Evolutionary conservation across 2,329 filamentous ascomycete species (phyloP).

Genomic region (Colletotrichum orchidophilum): DNA sequence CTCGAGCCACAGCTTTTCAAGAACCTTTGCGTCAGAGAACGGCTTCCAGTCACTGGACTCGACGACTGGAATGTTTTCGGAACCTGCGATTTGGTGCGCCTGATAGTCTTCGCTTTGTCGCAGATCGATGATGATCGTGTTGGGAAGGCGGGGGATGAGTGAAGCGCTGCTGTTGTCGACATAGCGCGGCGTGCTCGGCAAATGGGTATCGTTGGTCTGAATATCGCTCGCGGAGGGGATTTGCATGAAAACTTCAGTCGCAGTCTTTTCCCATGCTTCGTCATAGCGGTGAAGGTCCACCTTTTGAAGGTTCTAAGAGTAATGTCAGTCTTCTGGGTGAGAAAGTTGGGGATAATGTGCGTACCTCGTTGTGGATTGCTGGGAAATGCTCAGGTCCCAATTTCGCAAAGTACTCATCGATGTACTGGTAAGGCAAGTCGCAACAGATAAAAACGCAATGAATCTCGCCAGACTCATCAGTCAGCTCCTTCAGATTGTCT

Average conservation of each 20-base stretch:
- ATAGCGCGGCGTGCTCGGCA: slow-evolving; percentile 19
- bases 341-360: not conserved
- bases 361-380: slow-evolving; percentile 54
- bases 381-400: slow-evolving; percentile 58
- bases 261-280: slow-evolving; percentile 61
- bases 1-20: slow-evolving; percentile 57
- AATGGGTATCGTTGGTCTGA: not conserved
- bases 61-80: slow-evolving; percentile 55
- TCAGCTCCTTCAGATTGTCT: slow-evolving; percentile 53
- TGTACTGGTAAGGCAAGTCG: slow-evolving; percentile 71
- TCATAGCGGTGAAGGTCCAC: slow-evolving; percentile 66
- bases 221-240: not conserved
- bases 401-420: slow-evolving; percentile 68
- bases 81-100: slow-evolving; percentile 52
- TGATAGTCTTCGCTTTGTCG: slow-evolving; percentile 53
- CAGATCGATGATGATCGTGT: slow-evolving; percentile 54
- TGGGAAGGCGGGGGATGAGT: slow-evolving; percentile 32
- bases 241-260: slow-evolving; percentile 46
- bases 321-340: not conserved
- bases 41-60: slow-evolving; percentile 49
- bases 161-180: slow-evolving; percentile 9
- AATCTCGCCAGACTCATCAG: slow-evolving; percentile 54
- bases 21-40: slow-evolving; percentile 53
- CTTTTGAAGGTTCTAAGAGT: slow-evolving; percentile 51
- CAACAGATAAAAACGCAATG: slow-evolving; percentile 70